Evolutionary conservation across 164 flowering plant species (phyloP), one percentile per base, ranked within the genome.

Genomic region (Litsea cubeba): DNA sequence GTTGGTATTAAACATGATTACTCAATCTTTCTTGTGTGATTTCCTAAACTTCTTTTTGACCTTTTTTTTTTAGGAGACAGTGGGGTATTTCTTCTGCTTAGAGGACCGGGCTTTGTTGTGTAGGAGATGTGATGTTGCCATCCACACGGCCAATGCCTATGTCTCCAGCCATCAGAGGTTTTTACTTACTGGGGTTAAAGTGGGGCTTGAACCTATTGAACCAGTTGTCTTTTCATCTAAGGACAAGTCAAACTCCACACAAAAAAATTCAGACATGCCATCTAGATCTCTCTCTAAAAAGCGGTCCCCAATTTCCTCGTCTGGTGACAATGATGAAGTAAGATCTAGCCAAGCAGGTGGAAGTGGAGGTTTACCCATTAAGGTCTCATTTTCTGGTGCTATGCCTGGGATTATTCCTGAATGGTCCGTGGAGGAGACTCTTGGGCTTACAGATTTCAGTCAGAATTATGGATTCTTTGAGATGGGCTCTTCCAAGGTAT

Each of bases 101-200:
- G 95, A 95, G 78, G 98, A 95, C 71, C 85, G 99, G 75, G 99
- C 99, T 72, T 75, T 95, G 74, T 87, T 95, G 12, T 95, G 99
- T 82, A 77, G 97, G 79, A 89, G 87, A 75, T 95, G 99, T 85
- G 98, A 95, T 74, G 82, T 88, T 35, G 84, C 95, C 24, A 89
- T 93, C 71, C 99, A 95, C 83, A 82, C 93, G 5, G 90, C 85
- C 18, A 95, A 93, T 74, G 3, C 83, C 26, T 83, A 70, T 78
- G 98, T 93, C 25, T 84, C 92, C 32, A 82, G 75, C 71, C 99
- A 95, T 72, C 90, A 87, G 73, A 85, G 99, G 76, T 95, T 95
- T 82, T 83, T 95, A 72, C 93, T 95, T 40, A 95, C 97, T 50
- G 99, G 99, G 70, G 96, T 93, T 35, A 89, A 86, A 83, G 97